Conservation (phyloP, 257 asterid species). For the Schizonepeta tenuifolia region DNA sequence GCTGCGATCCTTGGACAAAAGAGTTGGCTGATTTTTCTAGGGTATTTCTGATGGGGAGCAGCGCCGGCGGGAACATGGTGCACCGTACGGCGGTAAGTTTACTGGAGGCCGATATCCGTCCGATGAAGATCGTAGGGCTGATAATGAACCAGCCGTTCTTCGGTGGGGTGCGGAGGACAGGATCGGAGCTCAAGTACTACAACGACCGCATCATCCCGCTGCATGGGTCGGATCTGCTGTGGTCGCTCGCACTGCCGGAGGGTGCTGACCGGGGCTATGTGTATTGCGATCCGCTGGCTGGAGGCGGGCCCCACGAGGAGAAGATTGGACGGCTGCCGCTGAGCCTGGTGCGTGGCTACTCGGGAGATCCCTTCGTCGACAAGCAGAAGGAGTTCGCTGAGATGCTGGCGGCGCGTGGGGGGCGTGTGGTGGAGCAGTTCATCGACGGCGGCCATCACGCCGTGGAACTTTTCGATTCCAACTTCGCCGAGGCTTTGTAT, state of each 20-base stretch:
- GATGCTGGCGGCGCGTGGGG: slow-evolving; percentile 62
- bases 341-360: slow-evolving; percentile 59
- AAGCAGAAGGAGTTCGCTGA: slow-evolving; percentile 62
- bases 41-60: slow-evolving; percentile 66
- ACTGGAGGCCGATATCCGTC: slow-evolving; percentile 44
- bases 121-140: slow-evolving; percentile 59
- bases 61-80: slow-evolving; percentile 67
- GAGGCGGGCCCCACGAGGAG: slow-evolving; percentile 30
- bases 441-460: slow-evolving; percentile 61
- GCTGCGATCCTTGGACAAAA: slow-evolving; percentile 56
- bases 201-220: slow-evolving; percentile 48
- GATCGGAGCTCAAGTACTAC: slow-evolving; percentile 46
- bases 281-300: slow-evolving; percentile 45
- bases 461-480: slow-evolving; percentile 60
- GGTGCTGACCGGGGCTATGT: slow-evolving; percentile 60
- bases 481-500: slow-evolving; percentile 45
- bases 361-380: slow-evolving; percentile 65
- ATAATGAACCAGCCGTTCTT: slow-evolving; percentile 64
- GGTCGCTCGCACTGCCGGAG: slow-evolving; percentile 71
- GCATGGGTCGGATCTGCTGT: slow-evolving; percentile 55
- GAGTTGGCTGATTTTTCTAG: slow-evolving; percentile 57
- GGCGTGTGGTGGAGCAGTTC: slow-evolving; percentile 51
- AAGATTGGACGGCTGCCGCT: slow-evolving; percentile 54
- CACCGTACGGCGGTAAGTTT: slow-evolving; percentile 49
- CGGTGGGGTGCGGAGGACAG: slow-evolving; percentile 57